Base-by-base conservation (phyloP, 2,329 filamentous ascomycete genomes). In the Aspergillus sp. region DNA sequence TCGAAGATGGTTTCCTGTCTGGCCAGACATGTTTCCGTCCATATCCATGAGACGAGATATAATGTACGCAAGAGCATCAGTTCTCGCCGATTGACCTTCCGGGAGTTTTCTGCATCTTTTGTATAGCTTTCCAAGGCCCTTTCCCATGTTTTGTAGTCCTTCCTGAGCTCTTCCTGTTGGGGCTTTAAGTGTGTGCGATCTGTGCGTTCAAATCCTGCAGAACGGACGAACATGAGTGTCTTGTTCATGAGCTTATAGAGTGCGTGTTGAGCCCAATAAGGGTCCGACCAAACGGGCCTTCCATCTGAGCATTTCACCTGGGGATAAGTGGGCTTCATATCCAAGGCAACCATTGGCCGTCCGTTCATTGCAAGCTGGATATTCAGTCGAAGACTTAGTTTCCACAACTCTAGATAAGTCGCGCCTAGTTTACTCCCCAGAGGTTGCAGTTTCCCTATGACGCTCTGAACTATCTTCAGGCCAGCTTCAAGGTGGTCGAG, bases 401-500 rank as follows among this genome's bases (percentile, higher is more conserved):
- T 56, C 13, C 56, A 55, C 3, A 70, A 60, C 9, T 70, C 65
- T 0, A 21, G 50, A 25, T 67, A 59, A 76, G 67, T 59, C 12
- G 30, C 52, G 19, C 43, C 59, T 39, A 32, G 17, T 15, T 30
- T 25, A 21, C 10, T 25, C 1, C 15, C 30, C 10, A 19, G 1
- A 21, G n/a, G 9, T 10, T 47, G 1, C n/a, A 41, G 36, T 30
- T 5, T 36, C 12, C 36, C 30, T 23, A 19, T 30, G 17, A 15
- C 10, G 7, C 19, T 5, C 15, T 61, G 23, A 17, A 71, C 59
- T 12, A 71, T 69, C 19, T 61, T 63, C 8, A 69, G 41, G 0
- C 69, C 67, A 0, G 63, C 64, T 25, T 67, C 54, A 2, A 70
- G 57, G 47, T 71, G 69, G 25, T 69, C 60, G 4, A 69, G 53